phyloP scores from a whole-genome alignment of 2,329 filamentous ascomycete species.

The Ceratocystis destructans region DNA sequence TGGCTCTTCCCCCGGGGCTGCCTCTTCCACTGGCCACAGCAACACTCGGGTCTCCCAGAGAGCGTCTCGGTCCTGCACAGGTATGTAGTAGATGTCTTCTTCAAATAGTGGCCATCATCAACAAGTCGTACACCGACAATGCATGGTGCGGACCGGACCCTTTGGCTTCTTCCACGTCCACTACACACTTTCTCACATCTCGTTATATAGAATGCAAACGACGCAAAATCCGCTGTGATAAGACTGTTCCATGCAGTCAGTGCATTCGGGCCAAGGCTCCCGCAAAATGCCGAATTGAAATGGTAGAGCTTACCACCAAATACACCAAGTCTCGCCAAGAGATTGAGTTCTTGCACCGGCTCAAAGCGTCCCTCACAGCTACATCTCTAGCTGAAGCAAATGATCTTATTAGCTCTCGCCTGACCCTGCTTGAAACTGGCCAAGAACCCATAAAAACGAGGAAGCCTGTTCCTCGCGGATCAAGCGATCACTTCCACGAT shows the following conservation, averaged over 20 bases:
- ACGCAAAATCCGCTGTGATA: slow-evolving; percentile 18
- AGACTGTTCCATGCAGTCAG: slow-evolving; percentile 17
- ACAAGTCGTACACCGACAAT: neutral
- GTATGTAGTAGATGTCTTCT: neutral
- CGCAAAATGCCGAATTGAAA: slow-evolving; percentile 15
- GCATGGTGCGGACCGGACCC: no score
- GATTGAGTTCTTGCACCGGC: slow-evolving; percentile 16
- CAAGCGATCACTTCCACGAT: slow-evolving; percentile 13
- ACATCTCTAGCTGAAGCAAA: slow-evolving; percentile 12
- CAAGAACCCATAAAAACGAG: slow-evolving; percentile 10
- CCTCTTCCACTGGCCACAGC: neutral
- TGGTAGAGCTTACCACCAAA: slow-evolving; percentile 18
- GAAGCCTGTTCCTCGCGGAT: neutral
- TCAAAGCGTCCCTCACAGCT: slow-evolving; percentile 10
- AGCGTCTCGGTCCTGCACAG: slow-evolving; percentile 17
- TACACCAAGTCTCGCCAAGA: slow-evolving; percentile 19
- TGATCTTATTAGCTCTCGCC: slow-evolving; percentile 9
- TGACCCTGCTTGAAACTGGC: slow-evolving; percentile 16
- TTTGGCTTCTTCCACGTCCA: no score
- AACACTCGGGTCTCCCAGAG: slow-evolving; percentile 16
- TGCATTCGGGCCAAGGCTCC: slow-evolving; percentile 17
- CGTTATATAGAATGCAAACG: slow-evolving; percentile 16
- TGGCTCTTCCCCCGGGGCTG: neutral
- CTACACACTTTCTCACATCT: neutral
- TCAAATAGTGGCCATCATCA: neutral